These are phyloP conservation scores for Pseudovirgaria hyperparasitica DNA, from an alignment of 2,329 filamentous ascomycete species.

Conservation along the genomic window DNA sequence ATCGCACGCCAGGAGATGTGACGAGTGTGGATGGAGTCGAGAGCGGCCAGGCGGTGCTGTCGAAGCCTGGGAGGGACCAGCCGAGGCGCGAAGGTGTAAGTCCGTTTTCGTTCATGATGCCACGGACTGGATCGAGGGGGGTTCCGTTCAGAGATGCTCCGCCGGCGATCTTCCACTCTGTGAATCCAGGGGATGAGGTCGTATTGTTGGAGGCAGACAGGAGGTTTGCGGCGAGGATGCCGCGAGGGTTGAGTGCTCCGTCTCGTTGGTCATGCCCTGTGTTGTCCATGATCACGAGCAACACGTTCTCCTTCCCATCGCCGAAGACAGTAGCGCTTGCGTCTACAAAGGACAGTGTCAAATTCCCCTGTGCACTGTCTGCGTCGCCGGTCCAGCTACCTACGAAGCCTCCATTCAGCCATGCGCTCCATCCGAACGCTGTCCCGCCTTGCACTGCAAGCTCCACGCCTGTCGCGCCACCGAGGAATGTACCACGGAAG, in stretches of 20 bases:
- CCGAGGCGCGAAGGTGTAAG: conserved; percentile 45
- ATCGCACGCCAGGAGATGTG: conserved; percentile 38
- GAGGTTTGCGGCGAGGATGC: conserved; percentile 41
- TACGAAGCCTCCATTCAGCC: conserved; percentile 44
- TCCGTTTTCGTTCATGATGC: conserved; percentile 45
- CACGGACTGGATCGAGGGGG: conserved; percentile 42
- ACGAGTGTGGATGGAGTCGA: conserved; percentile 28
- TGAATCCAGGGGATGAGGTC: conserved; percentile 29
- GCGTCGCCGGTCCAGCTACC: conserved; percentile 43
- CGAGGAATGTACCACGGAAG: conserved; percentile 29
- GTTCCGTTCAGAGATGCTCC: conserved; percentile 38
- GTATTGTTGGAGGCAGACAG: conserved; percentile 18
- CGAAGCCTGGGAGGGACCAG: conserved; percentile 45
- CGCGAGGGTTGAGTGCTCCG: conserved; percentile 35
- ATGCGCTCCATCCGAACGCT: conserved; percentile 45
- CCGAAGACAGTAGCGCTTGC: conserved; percentile 32
- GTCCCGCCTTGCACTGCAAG: conserved; percentile 41
- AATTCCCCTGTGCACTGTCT: conserved; percentile 18
- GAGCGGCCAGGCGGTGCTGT: conserved; percentile 33
- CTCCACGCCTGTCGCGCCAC: conserved; percentile 28
- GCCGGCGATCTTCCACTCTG: conserved; percentile 45
- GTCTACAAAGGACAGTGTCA: conserved; percentile 40
- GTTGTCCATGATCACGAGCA: conserved; percentile 47
- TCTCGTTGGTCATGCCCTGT: conserved; percentile 45
- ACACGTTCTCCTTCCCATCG: conserved; percentile 29